Percentiles rank a stretch among this genome's conserved stretches.
phyloP scores from a whole-genome alignment of 192 early-diverging fungal genomes.

The Thamnidium elegans region DNA sequence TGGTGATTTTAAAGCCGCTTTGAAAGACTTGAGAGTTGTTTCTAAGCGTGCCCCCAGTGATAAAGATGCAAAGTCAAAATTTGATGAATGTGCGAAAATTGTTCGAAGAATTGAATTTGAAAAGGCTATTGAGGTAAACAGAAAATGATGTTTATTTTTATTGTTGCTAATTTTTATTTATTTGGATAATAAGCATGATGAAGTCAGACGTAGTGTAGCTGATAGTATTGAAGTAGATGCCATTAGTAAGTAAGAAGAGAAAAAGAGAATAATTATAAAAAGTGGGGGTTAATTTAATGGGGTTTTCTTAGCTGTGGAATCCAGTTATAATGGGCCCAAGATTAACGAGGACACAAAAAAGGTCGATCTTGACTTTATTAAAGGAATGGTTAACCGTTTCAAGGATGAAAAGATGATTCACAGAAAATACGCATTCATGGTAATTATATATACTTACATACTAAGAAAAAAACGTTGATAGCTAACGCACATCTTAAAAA shows the following conservation, averaged over 20 bases:
- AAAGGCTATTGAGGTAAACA: slow-evolving; percentile 77
- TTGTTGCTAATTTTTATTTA: slow-evolving; percentile 3
- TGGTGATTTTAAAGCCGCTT: slow-evolving; percentile 81
- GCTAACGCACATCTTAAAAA: slow-evolving; percentile 15
- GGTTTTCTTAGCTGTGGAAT: slow-evolving; percentile 48
- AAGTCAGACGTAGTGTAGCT: slow-evolving; percentile 33
- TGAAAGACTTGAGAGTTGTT: slow-evolving; percentile 70
- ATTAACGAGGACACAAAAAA: slow-evolving; percentile 57
- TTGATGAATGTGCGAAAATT: slow-evolving; percentile 89
- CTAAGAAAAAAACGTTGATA: neutral
- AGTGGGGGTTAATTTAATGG: neutral
- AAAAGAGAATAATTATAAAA: neutral
- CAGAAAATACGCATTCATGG: slow-evolving; percentile 80
- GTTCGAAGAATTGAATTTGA: slow-evolving; percentile 85
- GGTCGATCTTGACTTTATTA: slow-evolving; percentile 78
- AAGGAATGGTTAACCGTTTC: slow-evolving; percentile 73
- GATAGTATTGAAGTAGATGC: slow-evolving; percentile 63
- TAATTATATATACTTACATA: slow-evolving; percentile 21
- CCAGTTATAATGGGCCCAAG: slow-evolving; percentile 84
- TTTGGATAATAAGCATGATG: slow-evolving; percentile 20
- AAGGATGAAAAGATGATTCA: slow-evolving; percentile 90
- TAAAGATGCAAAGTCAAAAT: slow-evolving; percentile 72
- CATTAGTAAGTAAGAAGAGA: slow-evolving; percentile 37
- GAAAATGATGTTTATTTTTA: neutral
- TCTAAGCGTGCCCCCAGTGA: slow-evolving; percentile 76